Conservation (phyloP, 768 basidiomycete genomes). For the Harrya chromipes region DNA sequence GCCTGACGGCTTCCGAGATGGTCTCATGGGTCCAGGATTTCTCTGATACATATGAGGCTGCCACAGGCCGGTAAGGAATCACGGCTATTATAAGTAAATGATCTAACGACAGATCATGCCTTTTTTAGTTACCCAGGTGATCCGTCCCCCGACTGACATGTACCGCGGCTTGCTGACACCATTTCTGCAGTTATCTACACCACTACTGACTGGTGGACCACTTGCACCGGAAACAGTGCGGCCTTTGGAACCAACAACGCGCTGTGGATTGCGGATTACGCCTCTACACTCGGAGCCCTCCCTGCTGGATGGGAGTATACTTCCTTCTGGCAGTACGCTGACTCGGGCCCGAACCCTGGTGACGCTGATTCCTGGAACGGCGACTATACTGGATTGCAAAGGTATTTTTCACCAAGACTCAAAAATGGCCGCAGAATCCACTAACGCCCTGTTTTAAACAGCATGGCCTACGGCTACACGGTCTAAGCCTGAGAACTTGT, state of each 20-base stretch:
- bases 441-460: background rate
- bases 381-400: slow-evolving; percentile 39
- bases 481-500: background rate
- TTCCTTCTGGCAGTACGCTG: slow-evolving; percentile 62
- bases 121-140: slow-evolving; percentile 40
- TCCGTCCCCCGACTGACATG: slow-evolving; percentile 1
- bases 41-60: slow-evolving; percentile 53
- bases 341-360: slow-evolving; percentile 53
- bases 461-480: slow-evolving; percentile 20
- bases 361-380: slow-evolving; percentile 60
- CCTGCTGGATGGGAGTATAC: slow-evolving; percentile 56
- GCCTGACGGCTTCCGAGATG: slow-evolving; percentile 50
- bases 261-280: slow-evolving; percentile 58
- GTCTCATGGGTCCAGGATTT: slow-evolving; percentile 64
- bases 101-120: background rate
- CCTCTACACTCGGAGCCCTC: slow-evolving; percentile 48
- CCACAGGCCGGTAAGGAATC: slow-evolving; percentile 41
- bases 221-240: slow-evolving; percentile 59
- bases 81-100: background rate
- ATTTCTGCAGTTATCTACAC: slow-evolving; percentile 51
- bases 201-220: slow-evolving; percentile 65
- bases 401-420: slow-evolving; percentile 21
- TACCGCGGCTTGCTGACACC: background rate
- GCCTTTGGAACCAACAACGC: slow-evolving; percentile 51
- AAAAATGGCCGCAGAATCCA: background rate